Evolutionary conservation across 306 rosid species (phyloP).

Genomic region (Luffa aegyptiaca): DNA sequence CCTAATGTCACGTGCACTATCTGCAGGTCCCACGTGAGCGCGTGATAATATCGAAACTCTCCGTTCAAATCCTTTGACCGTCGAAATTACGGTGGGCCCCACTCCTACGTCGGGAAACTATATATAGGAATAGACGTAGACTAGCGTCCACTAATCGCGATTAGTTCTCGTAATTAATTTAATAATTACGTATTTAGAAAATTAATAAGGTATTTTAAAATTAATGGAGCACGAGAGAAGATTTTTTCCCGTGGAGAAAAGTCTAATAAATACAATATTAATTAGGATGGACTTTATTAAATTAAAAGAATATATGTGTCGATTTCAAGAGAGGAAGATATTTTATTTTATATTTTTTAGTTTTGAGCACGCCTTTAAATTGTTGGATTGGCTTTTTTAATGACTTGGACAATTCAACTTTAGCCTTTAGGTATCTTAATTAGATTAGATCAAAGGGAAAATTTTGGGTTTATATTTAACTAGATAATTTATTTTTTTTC

Average conservation of each 20-base stretch:
- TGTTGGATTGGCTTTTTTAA: not conserved
- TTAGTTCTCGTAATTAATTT: not conserved
- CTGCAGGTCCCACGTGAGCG: not conserved
- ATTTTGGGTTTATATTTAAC: no score
- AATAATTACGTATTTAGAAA: not conserved
- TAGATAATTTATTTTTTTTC: no score
- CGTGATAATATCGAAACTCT: not conserved
- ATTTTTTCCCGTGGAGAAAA: not conserved
- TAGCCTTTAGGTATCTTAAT: no score
- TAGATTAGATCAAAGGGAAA: no score
- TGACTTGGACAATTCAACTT: not conserved
- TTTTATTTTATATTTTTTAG: no score
- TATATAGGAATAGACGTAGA: not conserved
- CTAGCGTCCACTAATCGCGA: not conserved
- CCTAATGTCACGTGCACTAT: not conserved
- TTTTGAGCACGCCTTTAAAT: not conserved
- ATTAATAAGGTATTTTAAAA: not conserved
- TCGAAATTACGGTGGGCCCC: not conserved
- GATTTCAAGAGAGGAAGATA: no score
- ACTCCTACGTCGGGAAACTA: not conserved
- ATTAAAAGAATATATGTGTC: not conserved
- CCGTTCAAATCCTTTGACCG: not conserved
- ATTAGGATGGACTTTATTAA: not conserved
- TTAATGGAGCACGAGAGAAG: not conserved
- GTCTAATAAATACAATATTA: not conserved